A percentile compares a stretch with the other conserved stretches of the same genome.
These are phyloP conservation scores for Apophysomyces variabilis DNA, from an alignment of 371 early-diverging fungal species.

Conservation along the genomic window DNA sequence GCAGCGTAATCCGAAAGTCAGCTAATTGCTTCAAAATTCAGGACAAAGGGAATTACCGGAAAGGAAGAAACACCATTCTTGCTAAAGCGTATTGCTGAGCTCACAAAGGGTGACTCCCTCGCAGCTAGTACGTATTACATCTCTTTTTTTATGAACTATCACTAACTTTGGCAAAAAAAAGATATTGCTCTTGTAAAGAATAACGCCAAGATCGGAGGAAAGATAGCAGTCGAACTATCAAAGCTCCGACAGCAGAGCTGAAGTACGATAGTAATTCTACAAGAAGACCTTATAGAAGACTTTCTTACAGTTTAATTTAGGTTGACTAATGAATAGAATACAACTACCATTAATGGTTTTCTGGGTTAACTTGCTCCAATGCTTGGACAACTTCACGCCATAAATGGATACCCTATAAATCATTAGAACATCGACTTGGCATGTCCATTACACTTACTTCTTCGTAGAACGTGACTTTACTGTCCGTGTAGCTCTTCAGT, in stretches of 20 bases:
- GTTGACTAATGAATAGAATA: not conserved
- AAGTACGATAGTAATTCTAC: not conserved
- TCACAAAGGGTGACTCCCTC: constrained; percentile 84
- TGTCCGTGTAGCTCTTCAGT: constrained; percentile 70
- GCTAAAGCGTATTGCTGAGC: constrained; percentile 76
- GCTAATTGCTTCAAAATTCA: constrained; percentile 16
- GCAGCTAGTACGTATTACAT: constrained; percentile 66
- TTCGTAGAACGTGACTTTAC: constrained; percentile 81
- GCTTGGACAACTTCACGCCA: constrained; percentile 75
- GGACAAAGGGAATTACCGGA: constrained; percentile 67
- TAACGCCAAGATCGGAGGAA: constrained; percentile 83
- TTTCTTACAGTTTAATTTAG: not conserved
- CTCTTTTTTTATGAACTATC: not conserved
- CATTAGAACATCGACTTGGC: not conserved
- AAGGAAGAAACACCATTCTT: constrained; percentile 93
- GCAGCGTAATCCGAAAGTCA: not conserved
- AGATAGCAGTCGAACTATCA: constrained; percentile 69
- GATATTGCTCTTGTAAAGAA: constrained; percentile 91
- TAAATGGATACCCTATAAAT: constrained; percentile 49
- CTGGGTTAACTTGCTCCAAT: constrained; percentile 41
- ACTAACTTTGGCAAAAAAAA: constrained; percentile 22
- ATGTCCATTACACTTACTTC: constrained; percentile 50
- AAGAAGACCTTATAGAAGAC: not conserved
- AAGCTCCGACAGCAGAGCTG: constrained; percentile 3
- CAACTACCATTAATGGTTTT: not conserved